A percentile compares a stretch with the other conserved stretches of the same genome.
phyloP scores from a whole-genome alignment of 257 asterid species.

The Agastache rugosa region DNA sequence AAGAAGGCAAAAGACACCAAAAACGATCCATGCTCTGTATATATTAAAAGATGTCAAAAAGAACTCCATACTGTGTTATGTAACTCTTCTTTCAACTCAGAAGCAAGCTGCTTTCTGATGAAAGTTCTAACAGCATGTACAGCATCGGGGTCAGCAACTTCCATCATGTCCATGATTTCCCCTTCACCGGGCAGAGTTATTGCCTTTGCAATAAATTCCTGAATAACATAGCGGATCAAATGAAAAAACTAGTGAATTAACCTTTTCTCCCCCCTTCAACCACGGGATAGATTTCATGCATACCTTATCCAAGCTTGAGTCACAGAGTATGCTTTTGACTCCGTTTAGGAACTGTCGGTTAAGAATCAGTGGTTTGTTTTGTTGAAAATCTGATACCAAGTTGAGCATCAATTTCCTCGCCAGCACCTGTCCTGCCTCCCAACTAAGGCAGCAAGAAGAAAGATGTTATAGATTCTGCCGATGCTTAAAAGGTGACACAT shows the following conservation, averaged over 20 bases:
- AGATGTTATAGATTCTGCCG: constrained; percentile 16
- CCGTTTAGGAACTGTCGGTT: constrained; percentile 69
- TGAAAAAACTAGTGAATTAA: constrained; percentile 7
- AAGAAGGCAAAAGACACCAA: background rate
- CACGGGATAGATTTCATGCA: background rate
- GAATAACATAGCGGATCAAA: constrained; percentile 25
- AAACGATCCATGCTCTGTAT: background rate
- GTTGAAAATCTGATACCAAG: constrained; percentile 76
- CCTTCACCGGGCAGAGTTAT: constrained; percentile 81
- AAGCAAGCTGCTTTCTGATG: constrained; percentile 79
- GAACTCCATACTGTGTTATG: constrained; percentile 51
- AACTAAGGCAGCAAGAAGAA: constrained; percentile 48
- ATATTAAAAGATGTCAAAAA: background rate
- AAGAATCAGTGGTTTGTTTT: constrained; percentile 69
- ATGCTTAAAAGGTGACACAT: background rate
- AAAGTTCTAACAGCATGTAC: constrained; percentile 79
- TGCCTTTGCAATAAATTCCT: constrained; percentile 88
- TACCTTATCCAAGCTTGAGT: constrained; percentile 82
- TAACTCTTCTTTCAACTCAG: constrained; percentile 64
- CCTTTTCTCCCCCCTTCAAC: background rate
- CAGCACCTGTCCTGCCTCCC: constrained; percentile 90
- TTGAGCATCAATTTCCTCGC: constrained; percentile 85
- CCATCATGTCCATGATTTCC: constrained; percentile 91
- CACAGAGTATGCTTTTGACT: constrained; percentile 64
- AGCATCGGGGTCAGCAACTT: constrained; percentile 92